Evolutionary conservation across 805 yeast genomes (phyloP).

Genomic region (Blastobotrys mokoenaii): DNA sequence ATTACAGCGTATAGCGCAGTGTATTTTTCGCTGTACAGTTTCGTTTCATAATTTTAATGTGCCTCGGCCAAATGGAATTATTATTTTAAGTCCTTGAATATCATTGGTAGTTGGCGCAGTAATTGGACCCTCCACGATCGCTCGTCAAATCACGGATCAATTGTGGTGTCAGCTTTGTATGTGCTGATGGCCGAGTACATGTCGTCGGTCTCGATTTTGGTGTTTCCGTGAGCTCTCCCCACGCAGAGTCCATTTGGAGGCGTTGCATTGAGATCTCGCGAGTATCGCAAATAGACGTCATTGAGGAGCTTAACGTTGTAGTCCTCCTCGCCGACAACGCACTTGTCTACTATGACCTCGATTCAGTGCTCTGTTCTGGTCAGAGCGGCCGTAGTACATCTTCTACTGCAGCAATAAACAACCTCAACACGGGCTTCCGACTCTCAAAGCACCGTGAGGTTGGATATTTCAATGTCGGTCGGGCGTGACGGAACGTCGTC

Average conservation of each 20-base stretch:
- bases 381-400: neutral
- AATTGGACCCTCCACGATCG: too few species aligned
- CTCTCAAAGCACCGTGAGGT: constrained; percentile 35
- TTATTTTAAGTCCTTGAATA: too few species aligned
- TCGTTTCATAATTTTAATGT: too few species aligned
- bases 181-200: constrained; percentile 35
- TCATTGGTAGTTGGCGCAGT: too few species aligned
- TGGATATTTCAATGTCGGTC: constrained; percentile 58
- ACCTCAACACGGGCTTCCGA: constrained; percentile 36
- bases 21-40: too few species aligned
- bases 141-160: constrained; percentile 28
- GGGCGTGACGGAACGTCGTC: constrained; percentile 41
- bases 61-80: too few species aligned
- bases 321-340: constrained; percentile 51
- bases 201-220: constrained; percentile 19
- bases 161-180: constrained; percentile 39
- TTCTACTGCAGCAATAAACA: neutral
- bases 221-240: constrained; percentile 22
- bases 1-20: too few species aligned
- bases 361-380: constrained; percentile 38
- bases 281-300: constrained; percentile 52
- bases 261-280: constrained; percentile 44
- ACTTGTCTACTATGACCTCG: constrained; percentile 55
- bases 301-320: constrained; percentile 47
- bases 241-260: constrained; percentile 40